Conservation (phyloP, 129 eudicot genomes). For the Heracleum sosnowskyi region DNA sequence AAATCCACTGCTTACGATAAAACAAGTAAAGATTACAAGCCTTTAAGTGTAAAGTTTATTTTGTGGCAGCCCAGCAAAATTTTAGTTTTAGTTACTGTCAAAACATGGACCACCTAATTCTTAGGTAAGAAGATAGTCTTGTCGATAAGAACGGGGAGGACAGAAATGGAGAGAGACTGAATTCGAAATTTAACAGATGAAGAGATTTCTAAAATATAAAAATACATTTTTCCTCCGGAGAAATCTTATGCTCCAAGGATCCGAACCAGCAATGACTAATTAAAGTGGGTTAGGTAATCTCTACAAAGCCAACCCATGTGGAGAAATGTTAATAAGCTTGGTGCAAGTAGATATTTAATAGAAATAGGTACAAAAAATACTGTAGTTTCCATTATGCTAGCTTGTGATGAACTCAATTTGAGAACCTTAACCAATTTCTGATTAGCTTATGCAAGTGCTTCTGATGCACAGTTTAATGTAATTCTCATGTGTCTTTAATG, state of each 20-base stretch:
- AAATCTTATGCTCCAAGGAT: background rate
- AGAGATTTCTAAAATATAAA: background rate
- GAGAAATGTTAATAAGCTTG: background rate
- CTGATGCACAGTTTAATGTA: background rate
- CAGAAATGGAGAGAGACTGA: constrained; percentile 1
- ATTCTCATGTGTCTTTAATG: background rate
- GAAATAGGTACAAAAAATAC: background rate
- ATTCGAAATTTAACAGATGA: background rate
- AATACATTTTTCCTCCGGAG: background rate
- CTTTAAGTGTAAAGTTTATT: background rate
- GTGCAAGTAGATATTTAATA: background rate
- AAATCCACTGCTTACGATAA: background rate
- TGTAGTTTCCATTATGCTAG: constrained; percentile 1
- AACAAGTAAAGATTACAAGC: background rate
- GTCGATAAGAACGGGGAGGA: background rate
- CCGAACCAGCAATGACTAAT: background rate
- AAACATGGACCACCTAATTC: background rate
- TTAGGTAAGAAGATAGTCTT: constrained; percentile 8
- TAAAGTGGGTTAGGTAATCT: background rate
- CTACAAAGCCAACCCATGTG: constrained; percentile 2
- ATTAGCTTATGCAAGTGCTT: background rate
- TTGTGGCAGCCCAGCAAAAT: background rate
- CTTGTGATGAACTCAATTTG: background rate
- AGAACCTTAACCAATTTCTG: background rate
- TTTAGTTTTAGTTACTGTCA: background rate